phyloP scores from a whole-genome alignment of 805 yeast species.

The Nakazawaea pomicola region DNA sequence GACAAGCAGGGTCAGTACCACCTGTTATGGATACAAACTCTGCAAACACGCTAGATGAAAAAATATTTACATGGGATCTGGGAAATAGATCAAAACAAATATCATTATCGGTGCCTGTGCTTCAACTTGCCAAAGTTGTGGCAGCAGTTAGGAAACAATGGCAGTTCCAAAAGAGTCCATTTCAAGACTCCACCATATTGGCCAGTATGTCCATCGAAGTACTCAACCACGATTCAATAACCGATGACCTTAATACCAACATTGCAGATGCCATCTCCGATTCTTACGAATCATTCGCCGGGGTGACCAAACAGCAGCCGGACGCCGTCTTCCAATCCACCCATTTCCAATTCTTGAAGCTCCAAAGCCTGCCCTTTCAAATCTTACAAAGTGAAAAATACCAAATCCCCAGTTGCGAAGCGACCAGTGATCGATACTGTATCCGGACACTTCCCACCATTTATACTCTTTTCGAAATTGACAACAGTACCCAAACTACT shows the following conservation, averaged over 20 bases:
- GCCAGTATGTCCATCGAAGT: background rate
- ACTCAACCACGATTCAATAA: background rate
- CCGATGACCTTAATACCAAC: background rate
- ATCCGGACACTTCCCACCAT: background rate
- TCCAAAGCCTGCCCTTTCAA: slow-evolving; percentile 2
- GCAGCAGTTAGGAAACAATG: background rate
- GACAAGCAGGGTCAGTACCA: no score
- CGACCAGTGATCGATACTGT: no score
- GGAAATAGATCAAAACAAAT: background rate
- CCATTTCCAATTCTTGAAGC: background rate
- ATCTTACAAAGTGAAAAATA: background rate
- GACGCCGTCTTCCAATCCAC: background rate
- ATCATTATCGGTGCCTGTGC: background rate
- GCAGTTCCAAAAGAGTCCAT: background rate
- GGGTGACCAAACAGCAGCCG: background rate
- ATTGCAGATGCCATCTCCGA: background rate
- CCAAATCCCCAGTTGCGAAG: no score
- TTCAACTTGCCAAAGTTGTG: no score
- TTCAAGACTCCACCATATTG: background rate
- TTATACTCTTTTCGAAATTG: background rate
- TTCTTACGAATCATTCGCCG: background rate
- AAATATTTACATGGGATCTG: background rate
- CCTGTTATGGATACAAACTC: no score
- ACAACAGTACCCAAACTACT: no score
- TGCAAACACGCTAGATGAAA: no score